Evolutionary conservation across 352 stramenopile species (phyloP), one percentile per base, ranked within the genome.

Genomic region (Peronosclerospora sorghi): DNA sequence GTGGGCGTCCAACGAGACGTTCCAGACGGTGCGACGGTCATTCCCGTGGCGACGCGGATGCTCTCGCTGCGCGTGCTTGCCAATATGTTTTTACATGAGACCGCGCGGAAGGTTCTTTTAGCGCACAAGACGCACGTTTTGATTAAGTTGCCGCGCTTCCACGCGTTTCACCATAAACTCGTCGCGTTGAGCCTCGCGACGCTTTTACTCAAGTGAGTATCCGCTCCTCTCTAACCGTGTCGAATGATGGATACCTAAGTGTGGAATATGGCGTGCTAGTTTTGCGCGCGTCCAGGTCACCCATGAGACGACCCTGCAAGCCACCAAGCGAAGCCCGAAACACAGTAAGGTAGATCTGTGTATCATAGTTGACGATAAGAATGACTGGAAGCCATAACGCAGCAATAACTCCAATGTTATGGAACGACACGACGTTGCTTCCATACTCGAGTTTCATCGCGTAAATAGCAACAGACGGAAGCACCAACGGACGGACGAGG

Each of bases 281-380:
- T 73, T 85, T 32, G 47, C 68, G 14, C 66, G 66, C 7, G 44
- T 64, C 6, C 38, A 69, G 1, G 46, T 70, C 20, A 64, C 69
- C 54, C 83, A 85, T 46, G 76, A 82, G 52, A 83, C 83, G 30
- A 85, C 73, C 35, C n/a, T n/a, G n/a, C n/a, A n/a, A n/a, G n/a
- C n/a, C n/a, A n/a, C n/a, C n/a, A n/a, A n/a, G n/a, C n/a, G n/a
- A n/a, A n/a, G n/a, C n/a, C n/a, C n/a, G n/a, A n/a, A n/a, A n/a
- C n/a, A n/a, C n/a, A n/a, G n/a, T n/a, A n/a, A n/a, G n/a, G n/a
- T n/a, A n/a, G n/a, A n/a, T n/a, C n/a, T n/a, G n/a, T n/a, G n/a
- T n/a, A n/a, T n/a, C n/a, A n/a, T n/a, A n/a, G n/a, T n/a, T n/a
- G n/a, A n/a, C n/a, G n/a, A n/a, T n/a, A n/a, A 83, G 82, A 14